Base-by-base conservation (phyloP, 2,329 filamentous ascomycete species). In the Cryphonectria carpinicola region DNA sequence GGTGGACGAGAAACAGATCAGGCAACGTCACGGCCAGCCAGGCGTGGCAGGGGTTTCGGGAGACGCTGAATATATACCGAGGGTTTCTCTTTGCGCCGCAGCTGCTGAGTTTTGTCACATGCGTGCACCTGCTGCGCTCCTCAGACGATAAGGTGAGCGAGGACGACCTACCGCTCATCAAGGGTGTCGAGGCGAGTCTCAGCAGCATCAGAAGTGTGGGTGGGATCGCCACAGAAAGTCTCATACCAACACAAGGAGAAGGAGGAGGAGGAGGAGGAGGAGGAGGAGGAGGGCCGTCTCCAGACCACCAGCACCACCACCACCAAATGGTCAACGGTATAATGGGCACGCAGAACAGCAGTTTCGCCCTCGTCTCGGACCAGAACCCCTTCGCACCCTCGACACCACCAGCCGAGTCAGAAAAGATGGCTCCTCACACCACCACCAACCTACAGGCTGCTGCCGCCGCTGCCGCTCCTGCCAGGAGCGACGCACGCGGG, bases 91-190 rank as follows among this genome's bases (percentile, higher is more conserved):
- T 65, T 11, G 74, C 74, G 32, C 73, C 76, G 52, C 63, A 73
- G n/a, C 68, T 77, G 22, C 73, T 76, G n/a, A 74, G 72, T 49
- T 77, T 76, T 70, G 71, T 73, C 19, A 68, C 72, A 13, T 74
- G 73, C 28, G 66, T 77, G 14, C 70, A 74, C 37, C 68, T 73
- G 67, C 72, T 76, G 46, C 76, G 75, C 65, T 68, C 69, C 1
- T 75, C 74, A 35, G 76, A 77, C 69, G 73, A 73, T 43, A 73
- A 76, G 66, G 73, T 74, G 54, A 73, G 68, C 67, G 67, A 71
- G 41, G 68, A 37, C 17, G 70, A 73, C 49, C 41, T 73, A 32
- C 72, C 71, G 22, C 71, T 66, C 13, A 28, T 72, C 25, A 72
- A 67, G 41, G 62, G 74, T 13, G 70, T 77, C 25, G 73, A 75